A percentile compares a stretch with the other conserved stretches of the same genome.
Evolutionary conservation across 371 early-diverging fungal genomes (phyloP).

Genomic region (Syncephalastrum contaminatum): DNA sequence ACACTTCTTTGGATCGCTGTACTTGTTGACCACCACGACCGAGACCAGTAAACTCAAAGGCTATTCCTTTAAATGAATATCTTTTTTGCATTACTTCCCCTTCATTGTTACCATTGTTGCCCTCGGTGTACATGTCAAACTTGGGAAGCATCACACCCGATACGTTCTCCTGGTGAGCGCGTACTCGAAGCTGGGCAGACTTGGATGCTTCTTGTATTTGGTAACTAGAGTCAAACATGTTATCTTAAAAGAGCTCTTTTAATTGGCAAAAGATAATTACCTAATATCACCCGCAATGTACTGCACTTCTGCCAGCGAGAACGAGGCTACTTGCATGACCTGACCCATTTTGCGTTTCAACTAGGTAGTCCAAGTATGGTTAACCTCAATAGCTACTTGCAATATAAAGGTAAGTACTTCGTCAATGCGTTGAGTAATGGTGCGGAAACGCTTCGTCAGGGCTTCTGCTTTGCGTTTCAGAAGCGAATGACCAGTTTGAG

Average conservation of each 20-base stretch:
- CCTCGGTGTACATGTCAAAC: slow-evolving; percentile 86
- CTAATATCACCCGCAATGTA: slow-evolving; percentile 97
- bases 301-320: slow-evolving; percentile 97
- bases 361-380: slow-evolving; percentile 5
- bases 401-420: slow-evolving; percentile 54
- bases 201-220: slow-evolving; percentile 94
- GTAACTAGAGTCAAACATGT: slow-evolving; percentile 67
- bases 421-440: slow-evolving; percentile 93
- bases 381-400: neutral
- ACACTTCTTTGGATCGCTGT: slow-evolving; percentile 92
- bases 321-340: slow-evolving; percentile 96
- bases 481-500: slow-evolving; percentile 98
- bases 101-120: slow-evolving; percentile 69
- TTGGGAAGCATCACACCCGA: slow-evolving; percentile 96
- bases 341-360: slow-evolving; percentile 77
- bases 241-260: no score
- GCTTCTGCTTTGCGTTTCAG: slow-evolving; percentile 98
- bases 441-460: slow-evolving; percentile 92
- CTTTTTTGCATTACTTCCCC: neutral
- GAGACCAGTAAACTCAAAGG: slow-evolving; percentile 95
- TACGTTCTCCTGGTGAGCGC: slow-evolving; percentile 94
- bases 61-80: slow-evolving; percentile 32
- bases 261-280: slow-evolving; percentile 32
- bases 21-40: slow-evolving; percentile 98
- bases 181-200: slow-evolving; percentile 86